Evolutionary conservation across 2,329 filamentous ascomycete species (phyloP).

Genomic region (Calonectria pseudoreteaudii): DNA sequence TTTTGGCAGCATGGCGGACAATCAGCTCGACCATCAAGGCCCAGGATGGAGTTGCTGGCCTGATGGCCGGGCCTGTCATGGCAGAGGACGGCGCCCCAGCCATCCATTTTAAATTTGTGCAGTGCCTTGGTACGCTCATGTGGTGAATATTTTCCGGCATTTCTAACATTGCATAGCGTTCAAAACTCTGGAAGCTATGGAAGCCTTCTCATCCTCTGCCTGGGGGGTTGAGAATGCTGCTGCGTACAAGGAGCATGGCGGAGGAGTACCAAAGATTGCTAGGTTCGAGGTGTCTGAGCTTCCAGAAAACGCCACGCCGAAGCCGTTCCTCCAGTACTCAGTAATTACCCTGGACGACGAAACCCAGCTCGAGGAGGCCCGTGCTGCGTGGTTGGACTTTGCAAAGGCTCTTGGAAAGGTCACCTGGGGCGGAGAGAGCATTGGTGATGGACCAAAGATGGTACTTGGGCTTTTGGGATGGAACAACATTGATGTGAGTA

Average conservation of each 20-base stretch:
- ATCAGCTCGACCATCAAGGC: conserved; percentile 18
- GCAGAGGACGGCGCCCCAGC: conserved; percentile 14
- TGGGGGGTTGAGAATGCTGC: conserved; percentile 16
- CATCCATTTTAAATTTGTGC: conserved; percentile 23
- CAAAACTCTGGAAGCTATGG: conserved; percentile 13
- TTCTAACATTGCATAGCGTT: conserved; percentile 7
- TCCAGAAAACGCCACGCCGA: background rate
- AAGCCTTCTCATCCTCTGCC: conserved; percentile 1
- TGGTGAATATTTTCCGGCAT: too few relatives aligned
- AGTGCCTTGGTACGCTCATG: conserved; percentile 13
- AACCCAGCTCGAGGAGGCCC: background rate
- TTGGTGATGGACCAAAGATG: conserved; percentile 1
- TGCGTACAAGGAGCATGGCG: background rate
- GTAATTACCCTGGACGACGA: background rate
- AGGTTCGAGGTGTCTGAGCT: conserved; percentile 14
- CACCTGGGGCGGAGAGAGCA: conserved; percentile 9
- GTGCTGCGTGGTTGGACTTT: conserved; percentile 16
- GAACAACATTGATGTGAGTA: conserved; percentile 22
- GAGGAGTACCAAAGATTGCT: background rate
- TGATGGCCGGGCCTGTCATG: conserved; percentile 14
- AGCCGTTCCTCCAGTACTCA: conserved; percentile 20
- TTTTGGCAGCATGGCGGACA: conserved; percentile 23
- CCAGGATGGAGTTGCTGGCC: conserved; percentile 20
- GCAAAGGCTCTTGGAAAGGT: conserved; percentile 10
- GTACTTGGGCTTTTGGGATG: conserved; percentile 22